Percentiles rank a stretch among this genome's conserved stretches.
These are phyloP conservation scores for Fusarium oligoseptatum DNA, from an alignment of 2,329 filamentous ascomycete species.

Conservation along the genomic window DNA sequence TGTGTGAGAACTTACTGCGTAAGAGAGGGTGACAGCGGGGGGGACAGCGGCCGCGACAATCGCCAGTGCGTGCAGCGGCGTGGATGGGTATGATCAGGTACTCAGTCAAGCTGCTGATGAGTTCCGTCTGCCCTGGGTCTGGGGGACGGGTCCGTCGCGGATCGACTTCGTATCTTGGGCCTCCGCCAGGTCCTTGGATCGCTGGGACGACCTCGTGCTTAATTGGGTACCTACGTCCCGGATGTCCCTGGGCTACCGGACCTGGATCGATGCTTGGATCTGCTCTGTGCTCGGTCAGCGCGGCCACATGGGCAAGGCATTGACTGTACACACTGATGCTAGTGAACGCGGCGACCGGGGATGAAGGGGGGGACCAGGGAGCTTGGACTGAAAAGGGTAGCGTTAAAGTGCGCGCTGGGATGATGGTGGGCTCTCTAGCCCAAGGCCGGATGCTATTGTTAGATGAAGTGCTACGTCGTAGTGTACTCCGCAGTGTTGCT, in stretches of 20 bases:
- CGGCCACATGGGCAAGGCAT: constrained; percentile 10
- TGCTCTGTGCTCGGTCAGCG: constrained; percentile 36
- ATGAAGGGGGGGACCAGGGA: constrained; percentile 41
- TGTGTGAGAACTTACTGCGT: constrained; percentile 30
- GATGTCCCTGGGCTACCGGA: constrained; percentile 17
- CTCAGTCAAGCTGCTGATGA: background rate
- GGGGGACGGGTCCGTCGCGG: constrained; percentile 5
- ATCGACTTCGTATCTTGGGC: constrained; percentile 36
- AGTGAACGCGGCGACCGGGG: constrained; percentile 40
- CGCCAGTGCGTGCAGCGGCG: constrained; percentile 19
- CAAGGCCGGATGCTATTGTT: constrained; percentile 28
- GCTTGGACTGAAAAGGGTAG: constrained; percentile 42
- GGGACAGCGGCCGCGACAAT: constrained; percentile 26
- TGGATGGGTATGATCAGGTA: constrained; percentile 9
- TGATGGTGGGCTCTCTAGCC: constrained; percentile 19
- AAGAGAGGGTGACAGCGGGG: constrained; percentile 31
- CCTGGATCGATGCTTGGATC: constrained; percentile 23
- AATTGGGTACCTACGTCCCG: constrained; percentile 31
- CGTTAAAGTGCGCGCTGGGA: constrained; percentile 19
- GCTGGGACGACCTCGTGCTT: constrained; percentile 34
- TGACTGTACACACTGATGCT: constrained; percentile 11
- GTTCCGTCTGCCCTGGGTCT: constrained; percentile 15
- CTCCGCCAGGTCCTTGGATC: constrained; percentile 40
- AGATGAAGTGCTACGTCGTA: constrained; percentile 5
- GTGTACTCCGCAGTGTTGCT: background rate